Base-by-base conservation (phyloP, 306 rosid genomes). In the Sphenostylis stenocarpa region DNA sequence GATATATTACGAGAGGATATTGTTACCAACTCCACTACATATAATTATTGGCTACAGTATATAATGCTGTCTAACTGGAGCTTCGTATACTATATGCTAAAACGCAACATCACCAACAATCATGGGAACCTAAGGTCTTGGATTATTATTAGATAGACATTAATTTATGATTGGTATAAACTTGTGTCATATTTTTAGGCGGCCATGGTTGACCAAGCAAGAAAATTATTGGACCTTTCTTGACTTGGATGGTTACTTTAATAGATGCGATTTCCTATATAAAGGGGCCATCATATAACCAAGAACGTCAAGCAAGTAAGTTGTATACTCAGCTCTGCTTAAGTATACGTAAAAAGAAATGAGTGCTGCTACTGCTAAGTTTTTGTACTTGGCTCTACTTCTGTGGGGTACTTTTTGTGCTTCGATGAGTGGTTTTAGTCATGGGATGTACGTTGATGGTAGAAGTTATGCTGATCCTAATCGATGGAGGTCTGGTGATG, bases 11-110 rank as follows among this genome's bases (percentile, higher is more conserved):
- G 31, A 69, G 75, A 69, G 20, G 34, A 78, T 77, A 64, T 47
- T 72, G 48, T 15, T 68, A 81, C 82, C 87, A 31, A 86, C 90
- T 84, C 88, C 90, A 86, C 86, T 51, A 70, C 33, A 20, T 57
- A 57, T 51, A 49, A 73, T 34, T 56, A 70, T 55, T 64, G 72
- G 8, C 17, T 20, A n/a, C n/a, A 16, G 36, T n/a, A 3, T 24
- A 70, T 47, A 68, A 60, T 57, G 79, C 66, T 78, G 68, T 60
- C 72, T 71, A 77, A 33, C 73, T 65, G 58, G 78, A 73, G 64
- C 36, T 39, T 60, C 60, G 49, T 44, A 34, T 69, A 68, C 1
- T 28, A 67, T 51, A 67, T 33, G 48, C 36, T 68, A 73, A 77
- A 77, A 55, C n/a, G 39, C 65, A 73, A 43, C 60, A 68, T 72